A percentile compares a stretch with the other conserved stretches of the same genome.
Conservation (phyloP, 306 rosid genomes). For the Lupinus albus region DNA sequence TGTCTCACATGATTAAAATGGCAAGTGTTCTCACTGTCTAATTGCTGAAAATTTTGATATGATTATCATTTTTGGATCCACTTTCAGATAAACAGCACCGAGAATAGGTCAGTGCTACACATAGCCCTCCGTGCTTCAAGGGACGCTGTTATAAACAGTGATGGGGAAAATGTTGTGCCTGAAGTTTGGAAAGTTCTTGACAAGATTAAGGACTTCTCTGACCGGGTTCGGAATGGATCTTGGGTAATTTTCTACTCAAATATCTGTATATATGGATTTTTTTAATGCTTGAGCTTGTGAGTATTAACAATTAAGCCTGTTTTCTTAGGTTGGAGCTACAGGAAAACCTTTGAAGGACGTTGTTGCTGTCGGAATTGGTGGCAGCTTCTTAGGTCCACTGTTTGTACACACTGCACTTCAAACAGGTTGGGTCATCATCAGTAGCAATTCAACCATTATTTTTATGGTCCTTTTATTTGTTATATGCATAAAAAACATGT, state of each 20-base stretch:
- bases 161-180: constrained; percentile 79
- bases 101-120: constrained; percentile 81
- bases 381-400: constrained; percentile 93
- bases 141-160: constrained; percentile 66
- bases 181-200: constrained; percentile 92
- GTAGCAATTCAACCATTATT: too few species aligned
- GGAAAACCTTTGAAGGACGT: constrained; percentile 82
- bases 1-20: too few species aligned
- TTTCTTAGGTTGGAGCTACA: constrained; percentile 82
- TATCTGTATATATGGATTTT: constrained; percentile 10
- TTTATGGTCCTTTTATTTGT: too few species aligned
- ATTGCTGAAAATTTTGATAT: neutral
- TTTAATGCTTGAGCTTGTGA: constrained; percentile 5
- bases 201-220: constrained; percentile 76
- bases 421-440: constrained; percentile 58
- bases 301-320: neutral
- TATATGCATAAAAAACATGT: neutral
- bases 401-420: constrained; percentile 94
- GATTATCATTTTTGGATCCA: constrained; percentile 16
- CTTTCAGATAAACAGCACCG: constrained; percentile 83
- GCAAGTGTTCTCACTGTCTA: too few species aligned
- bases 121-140: constrained; percentile 84
- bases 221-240: constrained; percentile 74
- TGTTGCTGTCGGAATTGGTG: constrained; percentile 88
- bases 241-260: constrained; percentile 60